Conservation (phyloP, 176 grass and related monocot genomes). For the Aegilops umbellulata region DNA sequence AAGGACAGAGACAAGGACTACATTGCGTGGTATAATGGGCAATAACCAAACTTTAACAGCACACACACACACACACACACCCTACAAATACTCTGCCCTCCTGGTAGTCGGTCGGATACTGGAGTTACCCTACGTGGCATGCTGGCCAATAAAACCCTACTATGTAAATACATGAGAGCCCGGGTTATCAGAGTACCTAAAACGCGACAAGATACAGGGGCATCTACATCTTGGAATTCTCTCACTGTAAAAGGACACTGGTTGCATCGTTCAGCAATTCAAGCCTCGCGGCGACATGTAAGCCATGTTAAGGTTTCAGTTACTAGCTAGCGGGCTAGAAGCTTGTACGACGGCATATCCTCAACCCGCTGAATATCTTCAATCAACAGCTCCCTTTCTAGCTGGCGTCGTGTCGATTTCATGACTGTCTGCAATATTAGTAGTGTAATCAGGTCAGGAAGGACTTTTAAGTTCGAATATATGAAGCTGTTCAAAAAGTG, state of each 20-base stretch:
- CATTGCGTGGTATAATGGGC: constrained; percentile 34
- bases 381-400: constrained; percentile 83
- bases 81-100: constrained; percentile 29
- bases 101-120: constrained; percentile 33
- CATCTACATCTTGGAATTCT: constrained; percentile 29
- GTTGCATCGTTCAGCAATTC: constrained; percentile 30
- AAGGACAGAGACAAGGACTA: constrained; percentile 14
- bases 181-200: constrained; percentile 42
- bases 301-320: constrained; percentile 53
- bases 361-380: constrained; percentile 82
- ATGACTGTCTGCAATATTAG: constrained; percentile 68
- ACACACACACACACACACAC: constrained; percentile 14
- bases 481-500: background rate
- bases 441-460: constrained; percentile 16
- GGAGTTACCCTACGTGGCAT: constrained; percentile 39
- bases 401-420: constrained; percentile 71
- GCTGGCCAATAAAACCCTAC: constrained; percentile 40
- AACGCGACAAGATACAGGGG: constrained; percentile 40
- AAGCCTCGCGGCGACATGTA: constrained; percentile 27
- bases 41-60: constrained; percentile 19
- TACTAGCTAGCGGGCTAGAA: constrained; percentile 73
- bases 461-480: background rate
- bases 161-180: constrained; percentile 36
- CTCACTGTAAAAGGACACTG: background rate
- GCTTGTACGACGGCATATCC: constrained; percentile 84